Conservation (phyloP, 1,284 basidiomycete genomes). For the Earliella scabrosa region DNA sequence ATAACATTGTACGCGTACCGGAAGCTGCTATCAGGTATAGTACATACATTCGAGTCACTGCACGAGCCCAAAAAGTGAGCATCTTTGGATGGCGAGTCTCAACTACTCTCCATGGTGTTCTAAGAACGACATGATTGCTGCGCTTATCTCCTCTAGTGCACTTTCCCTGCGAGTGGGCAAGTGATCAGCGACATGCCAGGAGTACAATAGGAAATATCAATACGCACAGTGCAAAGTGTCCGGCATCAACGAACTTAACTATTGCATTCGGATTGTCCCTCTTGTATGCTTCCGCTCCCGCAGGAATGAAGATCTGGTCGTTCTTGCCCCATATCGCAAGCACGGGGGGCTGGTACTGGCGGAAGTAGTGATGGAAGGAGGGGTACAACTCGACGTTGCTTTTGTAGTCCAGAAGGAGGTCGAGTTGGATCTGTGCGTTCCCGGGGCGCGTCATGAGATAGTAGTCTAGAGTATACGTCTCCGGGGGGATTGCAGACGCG, state of each 20-base stretch:
- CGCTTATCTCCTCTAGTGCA: too few relatives aligned
- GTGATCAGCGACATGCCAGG: too few relatives aligned
- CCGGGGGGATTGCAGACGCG: slow-evolving; percentile 39
- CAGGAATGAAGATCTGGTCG: slow-evolving; percentile 47
- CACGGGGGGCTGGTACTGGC: slow-evolving; percentile 41
- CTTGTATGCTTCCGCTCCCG: slow-evolving; percentile 50
- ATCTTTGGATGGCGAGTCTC: too few relatives aligned
- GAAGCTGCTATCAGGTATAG: too few relatives aligned
- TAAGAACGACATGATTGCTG: too few relatives aligned
- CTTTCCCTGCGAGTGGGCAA: too few relatives aligned
- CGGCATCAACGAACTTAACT: slow-evolving; percentile 46
- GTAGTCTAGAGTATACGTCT: slow-evolving; percentile 47
- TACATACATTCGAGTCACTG: too few relatives aligned
- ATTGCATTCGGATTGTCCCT: slow-evolving; percentile 42
- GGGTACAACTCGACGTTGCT: slow-evolving; percentile 50
- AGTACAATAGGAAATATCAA: neutral
- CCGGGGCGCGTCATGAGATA: slow-evolving; percentile 43
- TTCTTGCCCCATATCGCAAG: slow-evolving; percentile 54
- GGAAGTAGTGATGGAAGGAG: slow-evolving; percentile 48
- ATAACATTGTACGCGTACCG: too few relatives aligned
- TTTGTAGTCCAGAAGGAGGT: slow-evolving; percentile 48
- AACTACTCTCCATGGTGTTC: too few relatives aligned
- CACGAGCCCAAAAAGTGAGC: too few relatives aligned
- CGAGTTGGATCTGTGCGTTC: slow-evolving; percentile 45
- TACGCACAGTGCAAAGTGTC: slow-evolving; percentile 49